Evolutionary conservation across 1,284 basidiomycete genomes (phyloP).

Genomic region (Polyporus tsugae): DNA sequence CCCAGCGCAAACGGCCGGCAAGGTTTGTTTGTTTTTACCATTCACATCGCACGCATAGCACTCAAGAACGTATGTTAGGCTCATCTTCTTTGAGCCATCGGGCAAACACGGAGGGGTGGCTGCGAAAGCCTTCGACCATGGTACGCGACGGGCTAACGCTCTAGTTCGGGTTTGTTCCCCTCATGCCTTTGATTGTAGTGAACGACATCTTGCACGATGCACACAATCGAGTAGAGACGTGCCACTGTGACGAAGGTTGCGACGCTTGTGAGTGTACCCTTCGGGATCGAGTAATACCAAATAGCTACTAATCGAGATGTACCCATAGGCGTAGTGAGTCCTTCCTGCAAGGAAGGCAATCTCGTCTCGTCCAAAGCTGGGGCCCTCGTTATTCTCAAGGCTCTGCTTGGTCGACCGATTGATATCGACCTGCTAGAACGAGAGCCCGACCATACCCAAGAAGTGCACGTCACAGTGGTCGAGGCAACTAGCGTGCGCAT

Average conservation of each 20-base stretch:
- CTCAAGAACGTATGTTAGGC: conserved; percentile 48
- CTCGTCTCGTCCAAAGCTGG: conserved; percentile 75
- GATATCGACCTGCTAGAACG: conserved; percentile 50
- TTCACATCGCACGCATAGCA: background rate
- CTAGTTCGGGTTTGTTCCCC: background rate
- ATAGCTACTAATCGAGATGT: conserved; percentile 4
- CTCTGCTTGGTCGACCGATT: conserved; percentile 64
- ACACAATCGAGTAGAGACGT: conserved; percentile 68
- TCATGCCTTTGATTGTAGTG: conserved; percentile 40
- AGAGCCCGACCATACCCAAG: conserved; percentile 31
- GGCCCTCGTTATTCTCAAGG: conserved; percentile 72
- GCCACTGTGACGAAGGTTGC: conserved; percentile 80
- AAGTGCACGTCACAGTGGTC: conserved; percentile 57
- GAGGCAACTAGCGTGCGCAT: conserved; percentile 58
- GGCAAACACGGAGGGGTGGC: conserved; percentile 79
- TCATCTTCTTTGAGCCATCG: conserved; percentile 85
- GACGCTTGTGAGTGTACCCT: conserved; percentile 63
- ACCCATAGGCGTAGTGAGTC: conserved; percentile 66
- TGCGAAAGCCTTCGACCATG: conserved; percentile 85
- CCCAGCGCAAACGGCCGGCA: conserved; percentile 78
- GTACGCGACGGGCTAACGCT: conserved; percentile 47
- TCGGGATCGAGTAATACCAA: background rate
- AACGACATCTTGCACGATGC: conserved; percentile 73
- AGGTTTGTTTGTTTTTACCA: conserved; percentile 51
- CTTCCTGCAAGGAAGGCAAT: conserved; percentile 72